Evolutionary conservation across 768 basidiomycete genomes (phyloP), one percentile per base, ranked within the genome.

Genomic region (Collybia sp.): DNA sequence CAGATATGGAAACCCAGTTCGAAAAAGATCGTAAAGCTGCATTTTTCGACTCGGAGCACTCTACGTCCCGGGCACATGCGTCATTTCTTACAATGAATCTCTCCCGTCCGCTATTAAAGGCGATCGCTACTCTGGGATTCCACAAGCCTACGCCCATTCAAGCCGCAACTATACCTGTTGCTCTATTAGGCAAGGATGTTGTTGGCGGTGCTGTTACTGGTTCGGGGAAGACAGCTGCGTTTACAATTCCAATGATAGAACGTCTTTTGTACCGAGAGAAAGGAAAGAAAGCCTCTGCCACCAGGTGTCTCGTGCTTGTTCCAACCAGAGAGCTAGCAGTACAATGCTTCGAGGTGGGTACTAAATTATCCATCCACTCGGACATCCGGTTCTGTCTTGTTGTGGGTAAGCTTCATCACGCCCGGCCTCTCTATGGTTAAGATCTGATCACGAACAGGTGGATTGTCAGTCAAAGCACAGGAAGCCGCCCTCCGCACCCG

Each of bases 191-290:
- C 42, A 93, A 96, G 60, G 96, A 99, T 62, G 79, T 99, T 32
- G 93, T 99, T 44, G 96, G 95, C 30, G 86, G 82, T 48, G 95
- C 96, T 15, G 90, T 95, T 13, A 99, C 96, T 13, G 96, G 96
- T 50, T 96, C 93, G 4, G 96, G 96, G 49, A 99, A 99, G 72
- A 99, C 96, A 1, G 95, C 93, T 9, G 96, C 96, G 1, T 99
- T 98, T 68, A 85, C 88, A 58, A 83, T 98, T 48, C 96, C 96
- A 34, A 87, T 94, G 68, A 65, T 94, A 42, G 96, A 99, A 64
- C 85, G 96, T 47, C 72, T 99, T 25, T 66, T 94, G 44, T 98
- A 94, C 59, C 79, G 96, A 45, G 93, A 97, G 52, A 85, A 88
- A 53, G 87, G 90, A 13, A 89, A 84, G 61, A 87, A 83, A 52